Conservation (phyloP, 148 eudicot genomes). For the Cornus suecica region DNA sequence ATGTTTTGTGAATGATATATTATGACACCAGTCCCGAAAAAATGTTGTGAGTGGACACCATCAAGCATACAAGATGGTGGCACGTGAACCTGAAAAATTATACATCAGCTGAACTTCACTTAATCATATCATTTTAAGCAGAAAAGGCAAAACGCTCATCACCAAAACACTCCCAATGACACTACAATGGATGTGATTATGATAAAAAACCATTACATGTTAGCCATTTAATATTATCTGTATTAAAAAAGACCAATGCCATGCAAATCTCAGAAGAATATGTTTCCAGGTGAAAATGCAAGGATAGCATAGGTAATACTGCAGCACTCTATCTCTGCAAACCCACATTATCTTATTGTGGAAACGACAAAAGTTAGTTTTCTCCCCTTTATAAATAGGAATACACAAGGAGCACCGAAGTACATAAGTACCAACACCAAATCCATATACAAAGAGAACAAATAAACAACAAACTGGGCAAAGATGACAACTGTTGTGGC, state of each 20-base stretch:
- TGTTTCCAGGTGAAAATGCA: neutral
- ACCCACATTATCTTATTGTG: neutral
- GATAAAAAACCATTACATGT: neutral
- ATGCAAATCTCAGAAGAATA: neutral
- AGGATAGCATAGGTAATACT: neutral
- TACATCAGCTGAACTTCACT: neutral
- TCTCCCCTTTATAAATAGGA: neutral
- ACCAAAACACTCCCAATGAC: neutral
- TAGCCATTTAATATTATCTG: neutral
- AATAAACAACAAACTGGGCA: too few species aligned
- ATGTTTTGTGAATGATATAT: conserved; percentile 77
- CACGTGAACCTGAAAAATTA: conserved; percentile 80
- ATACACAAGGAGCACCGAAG: neutral
- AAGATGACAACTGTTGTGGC: too few species aligned
- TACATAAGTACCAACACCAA: too few species aligned
- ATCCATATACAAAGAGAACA: neutral
- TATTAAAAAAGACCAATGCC: neutral
- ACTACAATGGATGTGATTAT: neutral
- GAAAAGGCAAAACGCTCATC: conserved; percentile 2
- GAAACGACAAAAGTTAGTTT: neutral
- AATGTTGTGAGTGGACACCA: conserved; percentile 91
- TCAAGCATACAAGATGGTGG: conserved; percentile 97
- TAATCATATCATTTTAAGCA: neutral
- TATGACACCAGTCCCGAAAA: conserved; percentile 89
- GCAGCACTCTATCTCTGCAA: neutral